Base-by-base conservation (phyloP, 2,329 filamentous ascomycete species). In the Ciborinia camelliae region DNA sequence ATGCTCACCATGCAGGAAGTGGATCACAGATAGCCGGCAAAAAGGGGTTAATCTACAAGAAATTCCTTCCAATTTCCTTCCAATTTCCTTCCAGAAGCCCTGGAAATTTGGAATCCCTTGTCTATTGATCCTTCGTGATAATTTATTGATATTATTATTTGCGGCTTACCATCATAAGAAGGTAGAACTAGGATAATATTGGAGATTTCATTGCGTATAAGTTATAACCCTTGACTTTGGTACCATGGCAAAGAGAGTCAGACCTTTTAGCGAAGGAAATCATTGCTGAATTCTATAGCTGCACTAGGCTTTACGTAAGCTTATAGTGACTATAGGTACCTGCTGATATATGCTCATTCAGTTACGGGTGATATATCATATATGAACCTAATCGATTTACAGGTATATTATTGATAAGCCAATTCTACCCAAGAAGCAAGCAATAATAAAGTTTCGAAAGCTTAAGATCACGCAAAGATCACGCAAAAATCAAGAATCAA, bases 41-140 rank as follows among this genome's bases (percentile, higher is more conserved):
- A 63, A 63, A 58, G 61, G 61, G 61, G 61, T 58, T 39, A n/a
- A 58, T 57, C 41, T 39, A 52, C 61, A 58, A 20, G 43, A 58
- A 10, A 47, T 23, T 47, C 43, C 43, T 47, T 47, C 43, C 43
- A 47, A 63, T 37, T 52, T 50, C 45, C 51, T 63, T 55, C 50
- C 28, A 55, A 55, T 63, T 64, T 60, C 45, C 62, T 64, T 64
- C 62, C 47, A 60, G 62, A 64, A 64, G 52, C 59, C 15, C 39
- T 58, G n/a, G 23, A 28, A 48, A 32, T 47, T 48, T 58, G n/a
- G 23, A 28, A 48, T 41, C 37, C n/a, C 32, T 32, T n/a, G 32
- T 50, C 45, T 18, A 26, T 39, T 47, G 30, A 57, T 58, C 20
- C 23, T 37, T 20, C 9, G 10, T 43, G 48, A 47, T 30, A 48